Conservation (phyloP, 306 rosid species). For the Cucurbita maxima region DNA sequence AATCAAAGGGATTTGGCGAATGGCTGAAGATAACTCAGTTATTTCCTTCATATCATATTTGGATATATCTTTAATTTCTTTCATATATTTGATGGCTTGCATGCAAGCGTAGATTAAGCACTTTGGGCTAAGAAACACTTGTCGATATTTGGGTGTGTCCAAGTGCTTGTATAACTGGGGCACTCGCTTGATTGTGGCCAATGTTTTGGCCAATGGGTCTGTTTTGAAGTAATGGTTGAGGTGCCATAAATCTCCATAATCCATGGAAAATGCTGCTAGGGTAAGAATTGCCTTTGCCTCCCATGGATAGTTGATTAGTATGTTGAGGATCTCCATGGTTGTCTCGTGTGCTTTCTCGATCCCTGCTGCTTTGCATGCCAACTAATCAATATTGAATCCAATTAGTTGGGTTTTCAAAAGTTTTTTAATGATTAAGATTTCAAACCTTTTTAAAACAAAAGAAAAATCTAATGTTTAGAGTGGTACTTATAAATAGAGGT, state of each 20-base stretch:
- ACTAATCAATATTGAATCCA: neutral
- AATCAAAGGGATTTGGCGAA: constrained; percentile 2
- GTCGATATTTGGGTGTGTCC: neutral
- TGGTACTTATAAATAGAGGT: too few species aligned
- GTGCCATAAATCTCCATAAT: constrained; percentile 10
- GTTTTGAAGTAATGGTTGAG: neutral
- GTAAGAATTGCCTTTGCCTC: constrained; percentile 6
- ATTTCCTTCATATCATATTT: neutral
- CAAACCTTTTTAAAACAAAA: too few species aligned
- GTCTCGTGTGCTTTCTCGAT: neutral
- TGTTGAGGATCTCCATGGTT: neutral
- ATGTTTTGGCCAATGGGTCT: neutral
- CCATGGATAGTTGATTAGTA: constrained; percentile 1
- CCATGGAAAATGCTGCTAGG: constrained; percentile 1
- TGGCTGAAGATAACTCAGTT: neutral
- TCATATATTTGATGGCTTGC: neutral
- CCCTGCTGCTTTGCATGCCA: constrained; percentile 6
- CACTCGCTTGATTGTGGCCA: neutral
- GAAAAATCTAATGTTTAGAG: neutral
- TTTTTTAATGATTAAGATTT: too few species aligned
- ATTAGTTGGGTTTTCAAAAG: neutral
- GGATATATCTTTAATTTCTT: neutral
- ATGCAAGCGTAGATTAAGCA: neutral
- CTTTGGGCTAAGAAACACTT: neutral
- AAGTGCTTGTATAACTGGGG: neutral